These are phyloP conservation scores for Helianthus annuus DNA, from an alignment of 129 eudicot species.

Conservation along the genomic window HanXRQr2.0-SUNRISE NC_035439.2:36027577-36028076, in stretches of 20 bases:
- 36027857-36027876: background rate
- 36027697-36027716: no score
- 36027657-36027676: constrained; percentile 9
- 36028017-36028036: no score
- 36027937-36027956: background rate
- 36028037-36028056: no score
- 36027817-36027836: constrained; percentile 79
- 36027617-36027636: background rate
- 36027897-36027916: background rate
- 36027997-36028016: background rate
- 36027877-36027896: background rate
- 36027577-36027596: constrained; percentile 94
- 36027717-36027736: constrained; percentile 2
- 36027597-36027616: constrained; percentile 92
- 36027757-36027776: constrained; percentile 81
- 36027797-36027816: constrained; percentile 95
- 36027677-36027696: constrained; percentile 11
- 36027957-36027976: background rate
- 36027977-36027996: background rate
- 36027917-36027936: background rate
- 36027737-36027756: background rate
- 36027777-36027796: constrained; percentile 88
- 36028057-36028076: no score
- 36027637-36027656: no score
- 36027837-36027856: constrained; percentile 70